Evolutionary conservation across 2,329 filamentous ascomycete genomes (phyloP).

Genomic region (Fusarium succisae): DNA sequence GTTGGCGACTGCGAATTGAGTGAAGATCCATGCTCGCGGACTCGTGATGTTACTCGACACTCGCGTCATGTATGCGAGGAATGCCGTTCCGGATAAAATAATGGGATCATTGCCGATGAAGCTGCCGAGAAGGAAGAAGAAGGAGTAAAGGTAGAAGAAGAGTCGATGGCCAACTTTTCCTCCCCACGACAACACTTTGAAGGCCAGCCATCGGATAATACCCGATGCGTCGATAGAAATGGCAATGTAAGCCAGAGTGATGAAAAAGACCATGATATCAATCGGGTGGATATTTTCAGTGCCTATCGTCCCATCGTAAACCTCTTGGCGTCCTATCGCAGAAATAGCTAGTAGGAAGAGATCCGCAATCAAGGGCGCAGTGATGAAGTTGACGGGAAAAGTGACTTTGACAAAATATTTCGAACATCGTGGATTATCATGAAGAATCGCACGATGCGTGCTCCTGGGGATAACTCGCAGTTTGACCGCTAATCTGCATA

Average conservation of each 20-base stretch:
- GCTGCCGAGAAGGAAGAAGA: constrained; percentile 74
- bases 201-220: constrained; percentile 74
- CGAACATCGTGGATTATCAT: constrained; percentile 38
- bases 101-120: constrained; percentile 82
- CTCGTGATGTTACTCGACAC: constrained; percentile 78
- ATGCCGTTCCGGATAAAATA: constrained; percentile 77
- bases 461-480: constrained; percentile 64
- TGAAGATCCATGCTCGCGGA: constrained; percentile 77
- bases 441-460: constrained; percentile 36
- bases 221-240: constrained; percentile 82
- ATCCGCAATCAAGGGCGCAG: constrained; percentile 75
- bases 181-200: constrained; percentile 74
- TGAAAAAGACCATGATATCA: constrained; percentile 80
- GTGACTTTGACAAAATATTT: constrained; percentile 58
- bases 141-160: constrained; percentile 77
- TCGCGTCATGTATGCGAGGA: constrained; percentile 80
- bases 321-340: constrained; percentile 73
- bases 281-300: constrained; percentile 72
- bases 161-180: constrained; percentile 73
- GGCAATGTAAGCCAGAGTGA: constrained; percentile 78
- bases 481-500: constrained; percentile 48
- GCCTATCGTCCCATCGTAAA: constrained; percentile 74
- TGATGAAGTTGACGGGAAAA: constrained; percentile 76
- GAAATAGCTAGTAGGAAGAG: constrained; percentile 75
- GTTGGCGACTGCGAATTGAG: constrained; percentile 77